Evolutionary conservation across 129 eudicot genomes (phyloP).

Genomic region (Heracleum sosnowskyi): DNA sequence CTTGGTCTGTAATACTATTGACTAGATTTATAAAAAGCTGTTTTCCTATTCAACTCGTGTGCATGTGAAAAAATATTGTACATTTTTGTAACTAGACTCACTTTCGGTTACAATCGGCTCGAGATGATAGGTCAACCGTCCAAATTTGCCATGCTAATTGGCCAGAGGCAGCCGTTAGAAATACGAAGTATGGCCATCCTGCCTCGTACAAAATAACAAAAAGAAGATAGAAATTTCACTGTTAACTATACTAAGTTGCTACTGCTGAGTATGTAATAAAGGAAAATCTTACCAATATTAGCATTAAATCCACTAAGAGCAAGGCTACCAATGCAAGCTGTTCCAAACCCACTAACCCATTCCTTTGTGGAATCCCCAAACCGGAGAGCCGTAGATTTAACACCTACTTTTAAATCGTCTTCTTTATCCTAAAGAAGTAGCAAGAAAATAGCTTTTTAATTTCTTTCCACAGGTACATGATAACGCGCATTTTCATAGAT

Average conservation of each 20-base stretch:
- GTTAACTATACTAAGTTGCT: neutral
- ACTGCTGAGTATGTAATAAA: constrained; percentile 1
- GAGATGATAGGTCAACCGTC: constrained; percentile 61
- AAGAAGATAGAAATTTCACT: neutral
- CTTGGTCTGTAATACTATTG: neutral
- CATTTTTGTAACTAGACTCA: constrained; percentile 23
- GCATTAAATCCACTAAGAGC: constrained; percentile 72
- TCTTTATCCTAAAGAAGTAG: constrained; percentile 60
- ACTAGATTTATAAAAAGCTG: neutral
- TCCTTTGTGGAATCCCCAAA: constrained; percentile 74
- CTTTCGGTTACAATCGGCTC: constrained; percentile 82
- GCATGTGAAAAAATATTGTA: neutral
- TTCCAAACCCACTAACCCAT: constrained; percentile 71
- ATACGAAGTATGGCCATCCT: constrained; percentile 72
- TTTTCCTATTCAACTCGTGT: neutral
- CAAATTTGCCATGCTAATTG: constrained; percentile 87
- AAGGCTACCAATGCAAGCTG: constrained; percentile 60
- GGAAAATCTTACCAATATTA: constrained; percentile 47
- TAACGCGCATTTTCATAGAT: neutral
- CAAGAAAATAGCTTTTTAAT: neutral
- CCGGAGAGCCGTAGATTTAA: constrained; percentile 85
- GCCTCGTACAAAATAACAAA: constrained; percentile 22
- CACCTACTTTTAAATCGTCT: constrained; percentile 78
- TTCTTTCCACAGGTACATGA: neutral
- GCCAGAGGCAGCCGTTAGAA: constrained; percentile 59